Evolutionary conservation across 2,329 filamentous ascomycete species (phyloP).

Genomic region (Colletotrichum australisinense): DNA sequence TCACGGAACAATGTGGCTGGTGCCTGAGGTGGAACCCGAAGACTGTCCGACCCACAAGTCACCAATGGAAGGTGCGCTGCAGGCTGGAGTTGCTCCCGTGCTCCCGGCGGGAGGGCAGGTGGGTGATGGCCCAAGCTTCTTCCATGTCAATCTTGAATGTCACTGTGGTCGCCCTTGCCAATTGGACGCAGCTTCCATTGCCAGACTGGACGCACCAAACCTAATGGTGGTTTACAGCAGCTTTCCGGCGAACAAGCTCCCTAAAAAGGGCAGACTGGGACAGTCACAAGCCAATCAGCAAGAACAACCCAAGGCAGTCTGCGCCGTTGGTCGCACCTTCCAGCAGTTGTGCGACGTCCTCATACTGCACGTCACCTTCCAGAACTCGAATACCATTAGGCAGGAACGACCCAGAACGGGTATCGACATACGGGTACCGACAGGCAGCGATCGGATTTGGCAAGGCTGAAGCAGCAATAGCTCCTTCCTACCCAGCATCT

Average conservation of each 20-base stretch:
- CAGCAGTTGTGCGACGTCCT: background rate
- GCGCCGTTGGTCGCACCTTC: background rate
- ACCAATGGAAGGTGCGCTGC: too few relatives aligned
- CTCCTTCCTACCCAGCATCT: background rate
- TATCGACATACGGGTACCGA: background rate
- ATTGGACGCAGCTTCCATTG: too few relatives aligned
- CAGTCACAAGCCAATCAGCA: background rate
- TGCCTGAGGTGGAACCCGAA: background rate
- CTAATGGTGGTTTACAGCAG: too few relatives aligned
- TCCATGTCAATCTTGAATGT: background rate
- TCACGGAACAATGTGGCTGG: background rate
- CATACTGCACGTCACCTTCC: background rate
- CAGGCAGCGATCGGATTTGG: constrained; percentile 8
- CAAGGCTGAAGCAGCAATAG: constrained; percentile 7
- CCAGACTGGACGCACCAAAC: too few relatives aligned
- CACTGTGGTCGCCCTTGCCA: too few relatives aligned
- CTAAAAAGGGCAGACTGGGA: background rate
- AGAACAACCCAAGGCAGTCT: background rate
- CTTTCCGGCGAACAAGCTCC: background rate
- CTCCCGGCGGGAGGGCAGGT: too few relatives aligned
- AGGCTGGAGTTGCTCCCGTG: too few relatives aligned
- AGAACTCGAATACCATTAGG: background rate
- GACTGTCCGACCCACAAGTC: too few relatives aligned
- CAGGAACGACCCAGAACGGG: background rate
- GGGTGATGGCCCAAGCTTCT: background rate